Conservation (phyloP, 2,329 filamentous ascomycete genomes). For the Penicillium concentricum region DNA sequence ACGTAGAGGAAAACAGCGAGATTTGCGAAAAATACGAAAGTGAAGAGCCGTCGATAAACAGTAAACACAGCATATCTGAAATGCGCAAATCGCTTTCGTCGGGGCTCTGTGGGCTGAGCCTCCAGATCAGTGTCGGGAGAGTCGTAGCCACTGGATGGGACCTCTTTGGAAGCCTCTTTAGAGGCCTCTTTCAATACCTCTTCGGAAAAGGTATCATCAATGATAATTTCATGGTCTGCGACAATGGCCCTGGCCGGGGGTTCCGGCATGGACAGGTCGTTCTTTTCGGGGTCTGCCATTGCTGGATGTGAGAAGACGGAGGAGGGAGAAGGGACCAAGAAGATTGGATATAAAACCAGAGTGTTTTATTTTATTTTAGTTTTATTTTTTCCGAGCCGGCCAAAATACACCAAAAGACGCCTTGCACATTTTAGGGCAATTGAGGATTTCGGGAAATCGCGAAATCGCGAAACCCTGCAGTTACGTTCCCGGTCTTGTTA, state of each 20-base stretch:
- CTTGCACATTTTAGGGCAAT: background rate
- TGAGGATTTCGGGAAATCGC: background rate
- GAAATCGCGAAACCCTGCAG: constrained; percentile 1
- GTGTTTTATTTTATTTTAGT: background rate
- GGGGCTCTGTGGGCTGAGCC: constrained; percentile 9
- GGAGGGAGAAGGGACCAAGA: background rate
- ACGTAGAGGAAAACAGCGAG: constrained; percentile 38
- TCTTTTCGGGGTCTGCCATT: constrained; percentile 17
- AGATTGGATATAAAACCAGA: background rate
- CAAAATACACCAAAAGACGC: background rate
- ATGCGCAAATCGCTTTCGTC: constrained; percentile 11
- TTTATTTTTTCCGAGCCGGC: background rate
- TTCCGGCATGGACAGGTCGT: constrained; percentile 5
- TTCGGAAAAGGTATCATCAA: background rate
- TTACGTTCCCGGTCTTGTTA: constrained; percentile 2
- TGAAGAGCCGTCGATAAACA: constrained; percentile 45
- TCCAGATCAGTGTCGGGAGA: constrained; percentile 11
- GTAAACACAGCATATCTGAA: constrained; percentile 15
- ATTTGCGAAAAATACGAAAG: constrained; percentile 40
- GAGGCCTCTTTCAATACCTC: background rate
- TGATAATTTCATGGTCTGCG: background rate
- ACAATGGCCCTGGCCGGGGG: constrained; percentile 10
- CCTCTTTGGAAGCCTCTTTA: background rate
- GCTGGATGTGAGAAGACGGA: background rate
- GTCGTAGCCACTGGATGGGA: background rate